Conservation (phyloP, 768 basidiomycete species). For the Steccherinum ochraceum region DNA sequence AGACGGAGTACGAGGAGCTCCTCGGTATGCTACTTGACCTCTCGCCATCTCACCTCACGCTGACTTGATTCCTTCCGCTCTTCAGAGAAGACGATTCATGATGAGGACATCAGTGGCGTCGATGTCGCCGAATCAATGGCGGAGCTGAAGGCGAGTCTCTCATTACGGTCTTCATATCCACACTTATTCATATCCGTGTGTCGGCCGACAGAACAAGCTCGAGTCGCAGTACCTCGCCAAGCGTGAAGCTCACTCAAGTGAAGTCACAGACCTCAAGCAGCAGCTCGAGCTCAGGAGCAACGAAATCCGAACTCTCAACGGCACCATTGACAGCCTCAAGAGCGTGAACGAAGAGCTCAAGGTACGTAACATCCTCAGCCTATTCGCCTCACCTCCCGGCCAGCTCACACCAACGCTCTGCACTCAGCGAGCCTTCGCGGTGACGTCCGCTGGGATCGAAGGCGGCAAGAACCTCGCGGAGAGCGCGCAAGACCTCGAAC, state of each 20-base stretch:
- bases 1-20: constrained; percentile 95
- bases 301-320: constrained; percentile 80
- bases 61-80: background rate
- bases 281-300: constrained; percentile 80
- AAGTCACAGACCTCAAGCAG: constrained; percentile 81
- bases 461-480: constrained; percentile 96
- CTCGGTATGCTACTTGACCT: constrained; percentile 79
- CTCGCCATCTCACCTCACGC: background rate
- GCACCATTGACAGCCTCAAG: constrained; percentile 87
- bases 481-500: constrained; percentile 94
- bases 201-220: constrained; percentile 76
- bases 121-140: constrained; percentile 80
- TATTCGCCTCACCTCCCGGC: constrained; percentile 10
- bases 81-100: constrained; percentile 85
- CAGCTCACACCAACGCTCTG: constrained; percentile 7
- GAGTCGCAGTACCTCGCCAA: constrained; percentile 92
- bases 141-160: constrained; percentile 74
- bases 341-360: constrained; percentile 97
- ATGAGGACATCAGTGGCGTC: constrained; percentile 80
- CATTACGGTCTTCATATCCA: constrained; percentile 8
- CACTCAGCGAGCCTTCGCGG: constrained; percentile 89
- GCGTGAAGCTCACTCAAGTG: constrained; percentile 82
- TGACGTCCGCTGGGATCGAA: constrained; percentile 94
- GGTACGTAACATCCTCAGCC: constrained; percentile 48
- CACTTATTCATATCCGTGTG: constrained; percentile 13